Percentiles rank a stretch among this genome's conserved stretches.
phyloP scores from a whole-genome alignment of 495 filamentous ascomycete genomes.

The Trichoderma asperelloides region DNA sequence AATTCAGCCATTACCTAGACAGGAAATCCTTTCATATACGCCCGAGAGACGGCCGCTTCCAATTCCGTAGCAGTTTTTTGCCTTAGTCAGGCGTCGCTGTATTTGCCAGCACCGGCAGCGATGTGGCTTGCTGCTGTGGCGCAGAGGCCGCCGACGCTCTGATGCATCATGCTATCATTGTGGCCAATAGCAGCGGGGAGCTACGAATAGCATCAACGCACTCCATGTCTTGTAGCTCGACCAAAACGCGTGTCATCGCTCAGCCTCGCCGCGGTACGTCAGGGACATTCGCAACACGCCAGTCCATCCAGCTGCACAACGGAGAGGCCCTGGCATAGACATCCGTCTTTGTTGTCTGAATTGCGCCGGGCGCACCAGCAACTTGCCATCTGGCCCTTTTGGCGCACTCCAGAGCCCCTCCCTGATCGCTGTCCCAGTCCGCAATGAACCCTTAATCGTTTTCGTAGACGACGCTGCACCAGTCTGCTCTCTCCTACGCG shows the following conservation, averaged over 20 bases:
- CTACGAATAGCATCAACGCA: neutral
- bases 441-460: neutral
- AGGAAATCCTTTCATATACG: too few relatives aligned
- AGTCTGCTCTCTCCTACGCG: slow-evolving; percentile 7
- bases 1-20: neutral
- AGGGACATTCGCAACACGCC: neutral
- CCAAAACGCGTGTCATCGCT: slow-evolving; percentile 3
- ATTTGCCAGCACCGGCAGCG: neutral
- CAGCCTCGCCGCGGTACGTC: neutral
- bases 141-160: neutral
- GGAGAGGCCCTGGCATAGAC: neutral
- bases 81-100: neutral
- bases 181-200: neutral
- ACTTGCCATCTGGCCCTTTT: neutral
- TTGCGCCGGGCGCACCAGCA: neutral
- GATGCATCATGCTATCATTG: neutral
- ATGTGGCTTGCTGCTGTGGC: neutral
- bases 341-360: neutral
- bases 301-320: neutral
- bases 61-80: neutral
- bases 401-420: neutral
- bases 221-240: neutral
- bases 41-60: too few relatives aligned
- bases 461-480: neutral
- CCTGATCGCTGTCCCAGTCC: neutral